phyloP scores from a whole-genome alignment of 1,284 basidiomycete genomes.

The Leccinum variabile region DNA sequence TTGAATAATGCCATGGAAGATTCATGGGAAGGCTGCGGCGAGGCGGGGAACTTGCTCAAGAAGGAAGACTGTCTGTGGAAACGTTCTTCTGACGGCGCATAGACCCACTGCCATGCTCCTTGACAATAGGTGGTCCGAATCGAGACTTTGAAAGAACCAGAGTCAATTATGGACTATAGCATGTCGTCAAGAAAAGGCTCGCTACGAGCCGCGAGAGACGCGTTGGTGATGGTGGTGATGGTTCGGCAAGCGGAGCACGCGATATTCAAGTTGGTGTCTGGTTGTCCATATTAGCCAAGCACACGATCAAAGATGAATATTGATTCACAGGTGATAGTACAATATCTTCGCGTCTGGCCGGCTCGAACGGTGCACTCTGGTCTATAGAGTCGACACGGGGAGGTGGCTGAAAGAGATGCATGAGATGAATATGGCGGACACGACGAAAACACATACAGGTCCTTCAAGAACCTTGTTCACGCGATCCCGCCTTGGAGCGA shows the following conservation, averaged over 20 bases:
- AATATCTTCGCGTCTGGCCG: conserved; percentile 12
- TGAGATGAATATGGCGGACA: conserved; percentile 6
- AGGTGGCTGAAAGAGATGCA: conserved; percentile 13
- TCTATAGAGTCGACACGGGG: conserved; percentile 12
- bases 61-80: conserved; percentile 23
- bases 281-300: conserved; percentile 11
- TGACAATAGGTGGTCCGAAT: conserved; percentile 33
- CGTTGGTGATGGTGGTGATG: not conserved
- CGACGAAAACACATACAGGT: conserved; percentile 15
- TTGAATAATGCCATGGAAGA: conserved; percentile 28
- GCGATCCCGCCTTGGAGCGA: conserved; percentile 17
- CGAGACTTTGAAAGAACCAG: conserved; percentile 27
- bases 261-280: conserved; percentile 13
- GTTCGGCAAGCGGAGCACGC: conserved; percentile 15
- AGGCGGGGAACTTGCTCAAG: conserved; percentile 17
- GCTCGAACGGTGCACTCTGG: conserved; percentile 7
- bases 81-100: conserved; percentile 4
- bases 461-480: conserved; percentile 23
- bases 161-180: not conserved
- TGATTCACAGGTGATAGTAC: conserved; percentile 22
- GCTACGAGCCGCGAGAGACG: conserved; percentile 27
- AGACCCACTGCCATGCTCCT: conserved; percentile 19
- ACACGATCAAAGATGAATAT: not conserved
- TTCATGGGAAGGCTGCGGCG: conserved; percentile 34
- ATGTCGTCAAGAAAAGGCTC: conserved; percentile 1